phyloP scores from a whole-genome alignment of 2,329 filamentous ascomycete genomes.

The Penicillium expansum region DNA sequence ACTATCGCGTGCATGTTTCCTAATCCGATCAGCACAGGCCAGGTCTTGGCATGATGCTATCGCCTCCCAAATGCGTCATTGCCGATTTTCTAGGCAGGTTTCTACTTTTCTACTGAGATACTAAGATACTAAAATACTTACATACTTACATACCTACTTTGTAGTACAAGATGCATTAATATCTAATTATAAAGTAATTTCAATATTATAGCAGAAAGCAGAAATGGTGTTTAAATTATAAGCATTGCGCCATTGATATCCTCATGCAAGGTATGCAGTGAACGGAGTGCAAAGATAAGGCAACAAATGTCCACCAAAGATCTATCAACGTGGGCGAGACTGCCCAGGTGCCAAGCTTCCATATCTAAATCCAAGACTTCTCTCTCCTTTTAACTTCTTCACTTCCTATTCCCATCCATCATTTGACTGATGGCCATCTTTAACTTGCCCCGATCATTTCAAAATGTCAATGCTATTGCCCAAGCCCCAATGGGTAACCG shows the following conservation, averaged over 20 bases:
- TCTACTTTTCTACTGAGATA: no score
- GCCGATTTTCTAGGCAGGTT: no score
- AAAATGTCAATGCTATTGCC: conserved; percentile 38
- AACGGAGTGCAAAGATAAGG: conserved; percentile 2
- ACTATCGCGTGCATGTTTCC: not conserved
- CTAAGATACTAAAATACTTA: no score
- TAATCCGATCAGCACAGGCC: not conserved
- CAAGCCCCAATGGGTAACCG: conserved; percentile 26
- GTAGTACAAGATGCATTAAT: no score
- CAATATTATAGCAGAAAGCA: no score
- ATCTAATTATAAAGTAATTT: no score
- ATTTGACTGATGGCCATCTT: conserved; percentile 43
- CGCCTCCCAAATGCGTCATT: conserved; percentile 3
- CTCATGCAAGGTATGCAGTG: not conserved
- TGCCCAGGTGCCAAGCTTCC: conserved; percentile 4
- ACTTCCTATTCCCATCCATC: not conserved
- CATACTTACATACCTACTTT: no score
- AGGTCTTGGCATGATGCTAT: not conserved
- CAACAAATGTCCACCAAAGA: not conserved
- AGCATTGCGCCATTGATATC: not conserved
- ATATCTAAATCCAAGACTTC: not conserved
- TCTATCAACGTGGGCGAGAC: conserved; percentile 9
- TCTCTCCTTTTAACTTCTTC: not conserved
- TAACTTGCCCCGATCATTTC: conserved; percentile 49
- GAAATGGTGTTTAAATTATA: not conserved